A percentile compares a stretch with the other conserved stretches of the same genome.
Conservation (phyloP, 768 basidiomycete species). For the Suillus cothurnatus region DNA sequence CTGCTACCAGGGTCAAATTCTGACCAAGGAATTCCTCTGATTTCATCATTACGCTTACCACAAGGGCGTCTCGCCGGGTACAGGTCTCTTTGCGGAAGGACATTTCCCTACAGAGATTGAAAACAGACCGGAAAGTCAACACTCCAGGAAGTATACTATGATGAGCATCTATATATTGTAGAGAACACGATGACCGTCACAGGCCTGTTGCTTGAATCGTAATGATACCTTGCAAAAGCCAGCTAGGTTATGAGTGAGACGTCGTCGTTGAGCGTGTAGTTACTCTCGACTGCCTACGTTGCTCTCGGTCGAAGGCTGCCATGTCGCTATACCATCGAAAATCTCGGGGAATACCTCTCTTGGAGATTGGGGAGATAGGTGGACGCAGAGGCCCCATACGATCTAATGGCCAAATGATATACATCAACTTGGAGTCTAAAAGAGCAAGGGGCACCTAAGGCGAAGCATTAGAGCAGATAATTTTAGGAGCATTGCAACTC, state of each 20-base stretch:
- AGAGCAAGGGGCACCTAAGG: slow-evolving; percentile 45
- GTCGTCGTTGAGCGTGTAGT: neutral
- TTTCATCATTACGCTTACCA: slow-evolving; percentile 47
- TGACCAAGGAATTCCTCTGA: slow-evolving; percentile 37
- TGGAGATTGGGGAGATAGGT: slow-evolving; percentile 22
- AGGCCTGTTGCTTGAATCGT: neutral
- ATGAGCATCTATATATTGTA: neutral
- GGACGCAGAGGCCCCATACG: slow-evolving; percentile 43
- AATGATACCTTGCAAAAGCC: neutral
- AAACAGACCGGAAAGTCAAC: neutral
- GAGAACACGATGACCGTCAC: neutral
- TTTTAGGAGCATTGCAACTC: slow-evolving; percentile 22
- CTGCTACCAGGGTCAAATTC: neutral
- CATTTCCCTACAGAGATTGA: slow-evolving; percentile 45
- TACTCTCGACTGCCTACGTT: slow-evolving; percentile 27
- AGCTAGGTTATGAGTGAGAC: slow-evolving; percentile 1
- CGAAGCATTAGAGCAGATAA: neutral
- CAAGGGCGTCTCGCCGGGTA: slow-evolving; percentile 45
- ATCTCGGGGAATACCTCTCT: slow-evolving; percentile 23
- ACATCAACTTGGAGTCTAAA: slow-evolving; percentile 51
- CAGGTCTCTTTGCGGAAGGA: slow-evolving; percentile 46
- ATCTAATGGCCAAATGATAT: slow-evolving; percentile 53
- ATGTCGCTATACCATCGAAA: slow-evolving; percentile 28
- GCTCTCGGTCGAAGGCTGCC: slow-evolving; percentile 34
- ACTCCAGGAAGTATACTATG: neutral